Evolutionary conservation across 2,329 filamentous ascomycete species (phyloP).

Genomic region (Domatiomyces globalis): DNA sequence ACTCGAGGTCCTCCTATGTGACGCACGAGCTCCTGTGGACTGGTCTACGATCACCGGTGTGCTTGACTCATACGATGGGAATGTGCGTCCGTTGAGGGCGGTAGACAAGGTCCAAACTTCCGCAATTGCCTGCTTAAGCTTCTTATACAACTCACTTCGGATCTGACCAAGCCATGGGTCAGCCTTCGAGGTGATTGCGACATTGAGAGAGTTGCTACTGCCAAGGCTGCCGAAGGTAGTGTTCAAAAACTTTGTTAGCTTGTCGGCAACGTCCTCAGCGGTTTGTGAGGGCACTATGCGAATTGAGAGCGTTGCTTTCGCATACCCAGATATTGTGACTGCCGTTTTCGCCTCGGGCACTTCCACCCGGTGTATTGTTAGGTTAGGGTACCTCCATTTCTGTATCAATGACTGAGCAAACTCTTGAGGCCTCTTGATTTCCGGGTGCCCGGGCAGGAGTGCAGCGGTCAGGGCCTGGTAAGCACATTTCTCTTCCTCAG

Average conservation of each 20-base stretch:
- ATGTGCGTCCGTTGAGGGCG: constrained; percentile 12
- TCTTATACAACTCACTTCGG: constrained; percentile 78
- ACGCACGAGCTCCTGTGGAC: constrained; percentile 16
- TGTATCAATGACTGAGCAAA: constrained; percentile 80
- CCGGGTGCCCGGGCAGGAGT: constrained; percentile 56
- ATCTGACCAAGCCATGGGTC: constrained; percentile 95
- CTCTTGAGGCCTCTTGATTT: constrained; percentile 48
- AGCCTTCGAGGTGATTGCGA: constrained; percentile 82
- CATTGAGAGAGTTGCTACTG: constrained; percentile 64
- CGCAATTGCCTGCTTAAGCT: constrained; percentile 70
- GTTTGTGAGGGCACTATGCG: constrained; percentile 90
- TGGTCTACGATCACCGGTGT: constrained; percentile 9
- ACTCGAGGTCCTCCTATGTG: constrained; percentile 24
- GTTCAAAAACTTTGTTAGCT: constrained; percentile 53
- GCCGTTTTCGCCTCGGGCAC: constrained; percentile 79
- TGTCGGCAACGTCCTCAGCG: constrained; percentile 57
- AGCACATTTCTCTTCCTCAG: constrained; percentile 58
- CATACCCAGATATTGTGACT: constrained; percentile 78
- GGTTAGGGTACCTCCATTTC: constrained; percentile 83
- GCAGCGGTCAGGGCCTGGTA: constrained; percentile 75
- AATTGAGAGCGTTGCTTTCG: constrained; percentile 75
- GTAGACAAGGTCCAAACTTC: constrained; percentile 54
- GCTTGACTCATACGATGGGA: constrained; percentile 8
- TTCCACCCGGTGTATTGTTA: constrained; percentile 87
- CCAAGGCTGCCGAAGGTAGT: constrained; percentile 59